Conservation (phyloP, 495 filamentous ascomycete species). For the Pseudevernia furfuracea region DNA sequence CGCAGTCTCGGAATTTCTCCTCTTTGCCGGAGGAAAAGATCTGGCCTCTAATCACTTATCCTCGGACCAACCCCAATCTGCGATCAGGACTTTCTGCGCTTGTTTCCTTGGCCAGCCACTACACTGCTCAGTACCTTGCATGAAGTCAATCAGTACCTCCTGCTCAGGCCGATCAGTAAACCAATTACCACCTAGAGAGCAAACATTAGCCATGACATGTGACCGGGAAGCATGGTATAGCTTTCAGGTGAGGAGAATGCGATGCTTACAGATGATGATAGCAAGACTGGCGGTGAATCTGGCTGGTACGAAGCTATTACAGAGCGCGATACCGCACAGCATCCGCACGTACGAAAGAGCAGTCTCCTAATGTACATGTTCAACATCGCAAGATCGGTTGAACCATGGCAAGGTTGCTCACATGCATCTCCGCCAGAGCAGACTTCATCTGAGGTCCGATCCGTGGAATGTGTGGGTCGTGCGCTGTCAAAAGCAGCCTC, state of each 20-base stretch:
- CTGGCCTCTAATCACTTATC: neutral
- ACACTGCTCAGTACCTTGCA: conserved; percentile 13
- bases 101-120: conserved; percentile 15
- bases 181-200: conserved; percentile 11
- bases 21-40: neutral
- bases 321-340: conserved; percentile 16
- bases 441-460: conserved; percentile 15
- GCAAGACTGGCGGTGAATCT: conserved; percentile 14
- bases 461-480: conserved; percentile 15
- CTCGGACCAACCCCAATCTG: conserved; percentile 16
- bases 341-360: conserved; percentile 6
- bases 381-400: neutral
- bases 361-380: neutral
- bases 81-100: conserved; percentile 5
- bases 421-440: conserved; percentile 6
- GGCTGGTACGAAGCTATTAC: conserved; percentile 9
- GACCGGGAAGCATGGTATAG: neutral
- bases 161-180: conserved; percentile 9
- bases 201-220: neutral
- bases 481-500: conserved; percentile 13
- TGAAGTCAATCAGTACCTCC: conserved; percentile 5
- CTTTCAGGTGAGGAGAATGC: too few relatives aligned
- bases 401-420: neutral
- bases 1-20: neutral
- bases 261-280: conserved; percentile 8